Evolutionary conservation across 306 rosid genomes (phyloP), one percentile per base, ranked within the genome.

Genomic region (Vachellia pachyceras): DNA sequence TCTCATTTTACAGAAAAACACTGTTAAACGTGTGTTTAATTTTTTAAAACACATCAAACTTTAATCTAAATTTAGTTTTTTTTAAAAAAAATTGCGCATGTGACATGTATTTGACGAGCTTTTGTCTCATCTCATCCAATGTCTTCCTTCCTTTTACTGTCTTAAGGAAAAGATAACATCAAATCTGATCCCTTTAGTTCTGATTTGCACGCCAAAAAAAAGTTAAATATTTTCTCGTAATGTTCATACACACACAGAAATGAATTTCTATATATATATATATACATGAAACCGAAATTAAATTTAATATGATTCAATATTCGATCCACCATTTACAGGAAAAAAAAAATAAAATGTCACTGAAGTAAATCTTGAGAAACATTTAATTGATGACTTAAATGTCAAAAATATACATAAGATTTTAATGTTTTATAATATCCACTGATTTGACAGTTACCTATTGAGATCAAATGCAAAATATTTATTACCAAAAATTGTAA

Each of bases 101-200:
- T 54, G 60, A 54, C 60, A n/a, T 54, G 25, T 54, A 55, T 55
- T 55, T 55, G 63, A 55, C 33, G 20, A 55, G 63, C 63, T 55
- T 49, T 55, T 20, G 33, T 20, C 33, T 22, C 63, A 20, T 22
- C 36, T 23, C 35, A 58, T 23, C 10, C 13, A 55, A 55, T 55
- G 66, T 12, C 66, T 60, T 23, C 36, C n/a, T n/a, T n/a, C n/a
- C 10, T 23, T 23, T 60, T 60, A 60, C 65, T 36, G 3, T 58
- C 36, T 60, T 23, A 1, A 10, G 15, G 60, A 52, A 6, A 18
- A 18, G 11, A 18, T 52, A 52, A 6, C 22, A 2, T 52, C 23
- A 50, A 17, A 50, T 50, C 57, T 50, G 57, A 22, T 10, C 10
- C 6, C 65, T 11, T 22, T 29, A 29, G 2, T 29, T 22, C 10